phyloP scores from a whole-genome alignment of 441 rosid species.

The Macaranga tanarius region DNA sequence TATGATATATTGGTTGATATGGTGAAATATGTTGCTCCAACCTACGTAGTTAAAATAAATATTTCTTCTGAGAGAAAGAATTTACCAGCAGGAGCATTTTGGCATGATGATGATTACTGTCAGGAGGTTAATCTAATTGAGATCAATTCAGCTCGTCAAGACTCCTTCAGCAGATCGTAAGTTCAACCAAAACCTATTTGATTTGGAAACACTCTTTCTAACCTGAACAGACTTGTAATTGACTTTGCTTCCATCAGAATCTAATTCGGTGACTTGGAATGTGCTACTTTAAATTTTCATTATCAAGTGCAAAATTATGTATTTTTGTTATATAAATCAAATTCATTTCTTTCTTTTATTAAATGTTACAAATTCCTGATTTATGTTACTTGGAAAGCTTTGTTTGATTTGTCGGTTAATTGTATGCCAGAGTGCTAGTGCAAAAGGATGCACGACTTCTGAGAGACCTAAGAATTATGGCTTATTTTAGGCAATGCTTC shows the following conservation, averaged over 20 bases:
- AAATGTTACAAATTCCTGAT: too few species aligned
- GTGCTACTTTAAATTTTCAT: too few species aligned
- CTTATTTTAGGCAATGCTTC: conserved; percentile 86
- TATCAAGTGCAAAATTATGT: too few species aligned
- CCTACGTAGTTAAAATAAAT: conserved; percentile 85
- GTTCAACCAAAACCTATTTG: conserved; percentile 25
- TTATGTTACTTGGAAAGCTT: not conserved
- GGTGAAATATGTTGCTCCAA: conserved; percentile 64
- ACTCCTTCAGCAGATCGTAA: conserved; percentile 70
- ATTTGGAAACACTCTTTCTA: too few species aligned
- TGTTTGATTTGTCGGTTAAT: conserved; percentile 2
- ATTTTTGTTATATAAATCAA: too few species aligned
- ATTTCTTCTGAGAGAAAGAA: conserved; percentile 60
- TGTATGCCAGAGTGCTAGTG: conserved; percentile 47
- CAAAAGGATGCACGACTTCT: conserved; percentile 63
- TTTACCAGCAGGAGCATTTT: conserved; percentile 77
- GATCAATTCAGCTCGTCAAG: conserved; percentile 62
- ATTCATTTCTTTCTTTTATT: too few species aligned
- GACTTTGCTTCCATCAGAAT: too few species aligned
- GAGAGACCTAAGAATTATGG: conserved; percentile 72
- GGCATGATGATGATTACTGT: conserved; percentile 50
- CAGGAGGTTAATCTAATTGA: conserved; percentile 55
- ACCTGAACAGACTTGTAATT: too few species aligned
- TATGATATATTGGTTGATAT: conserved; percentile 78
- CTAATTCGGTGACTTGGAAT: too few species aligned